Percentiles rank a stretch among this genome's conserved stretches.
phyloP scores from a whole-genome alignment of 805 yeast genomes.

The Ogataea polymorpha region DNA sequence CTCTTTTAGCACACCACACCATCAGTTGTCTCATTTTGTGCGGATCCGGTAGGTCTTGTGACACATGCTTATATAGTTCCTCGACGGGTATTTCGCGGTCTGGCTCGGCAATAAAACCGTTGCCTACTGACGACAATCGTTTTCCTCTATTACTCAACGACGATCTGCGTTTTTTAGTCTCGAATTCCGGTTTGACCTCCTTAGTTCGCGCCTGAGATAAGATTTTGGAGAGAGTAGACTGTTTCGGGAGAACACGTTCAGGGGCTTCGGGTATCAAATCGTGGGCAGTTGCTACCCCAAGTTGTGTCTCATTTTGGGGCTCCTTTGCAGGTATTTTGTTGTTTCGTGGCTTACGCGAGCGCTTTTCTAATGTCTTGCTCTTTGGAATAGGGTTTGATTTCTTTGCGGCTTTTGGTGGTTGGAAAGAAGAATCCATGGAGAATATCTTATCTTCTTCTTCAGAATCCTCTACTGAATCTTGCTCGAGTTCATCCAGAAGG shows the following conservation, averaged over 20 bases:
- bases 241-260: neutral
- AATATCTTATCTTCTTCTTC: conserved; percentile 11
- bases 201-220: conserved; percentile 4
- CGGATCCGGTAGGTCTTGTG: conserved; percentile 63
- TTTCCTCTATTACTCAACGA: conserved; percentile 64
- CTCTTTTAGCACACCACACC: conserved; percentile 63
- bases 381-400: neutral
- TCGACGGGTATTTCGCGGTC: conserved; percentile 54
- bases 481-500: conserved; percentile 11
- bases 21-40: conserved; percentile 68
- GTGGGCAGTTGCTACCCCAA: neutral
- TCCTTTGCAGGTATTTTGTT: neutral
- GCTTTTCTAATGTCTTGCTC: neutral
- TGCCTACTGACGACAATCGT: conserved; percentile 70
- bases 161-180: conserved; percentile 36
- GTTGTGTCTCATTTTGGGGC: neutral
- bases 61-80: conserved; percentile 62
- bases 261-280: neutral
- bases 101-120: conserved; percentile 66
- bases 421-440: conserved; percentile 8
- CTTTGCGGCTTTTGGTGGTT: conserved; percentile 1
- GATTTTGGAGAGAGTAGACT: neutral
- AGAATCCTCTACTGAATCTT: conserved; percentile 2
- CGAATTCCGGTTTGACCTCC: conserved; percentile 2
- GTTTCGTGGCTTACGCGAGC: neutral